Conservation (phyloP, 768 basidiomycete species). For the Tremella yokohamensis region DNA sequence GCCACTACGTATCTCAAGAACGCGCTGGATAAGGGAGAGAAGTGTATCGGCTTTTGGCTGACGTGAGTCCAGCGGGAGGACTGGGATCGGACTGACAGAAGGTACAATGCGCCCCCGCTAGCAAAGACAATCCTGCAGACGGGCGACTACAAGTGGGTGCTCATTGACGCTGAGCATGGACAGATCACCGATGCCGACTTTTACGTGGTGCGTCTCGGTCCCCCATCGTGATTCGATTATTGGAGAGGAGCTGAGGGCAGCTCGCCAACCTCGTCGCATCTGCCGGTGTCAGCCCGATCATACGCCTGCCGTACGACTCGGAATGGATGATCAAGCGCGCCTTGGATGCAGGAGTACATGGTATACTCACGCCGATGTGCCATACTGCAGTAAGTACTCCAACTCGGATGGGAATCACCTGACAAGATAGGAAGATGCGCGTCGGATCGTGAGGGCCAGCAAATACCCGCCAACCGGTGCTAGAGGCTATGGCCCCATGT, state of each 20-base stretch:
- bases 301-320: constrained; percentile 47
- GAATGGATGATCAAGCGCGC: constrained; percentile 51
- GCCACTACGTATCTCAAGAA: constrained; percentile 21
- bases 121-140: constrained; percentile 6
- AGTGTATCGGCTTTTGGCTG: constrained; percentile 42
- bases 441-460: constrained; percentile 39
- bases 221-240: too few relatives aligned
- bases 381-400: constrained; percentile 32
- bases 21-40: constrained; percentile 27
- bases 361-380: constrained; percentile 50
- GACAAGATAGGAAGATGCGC: constrained; percentile 42
- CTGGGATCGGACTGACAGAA: neutral
- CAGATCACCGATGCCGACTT: constrained; percentile 16
- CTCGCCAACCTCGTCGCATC: constrained; percentile 39
- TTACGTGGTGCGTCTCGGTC: constrained; percentile 6
- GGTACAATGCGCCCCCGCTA: constrained; percentile 6
- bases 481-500: constrained; percentile 50
- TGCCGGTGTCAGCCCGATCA: constrained; percentile 46
- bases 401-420: too few relatives aligned
- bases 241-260: constrained; percentile 8
- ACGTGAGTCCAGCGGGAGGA: constrained; percentile 25
- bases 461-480: constrained; percentile 51
- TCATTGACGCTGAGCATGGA: constrained; percentile 15
- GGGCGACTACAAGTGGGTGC: constrained; percentile 11
- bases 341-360: constrained; percentile 51